Base-by-base conservation (phyloP, 306 rosid species). In the Sechiopsis laciniata region DNA sequence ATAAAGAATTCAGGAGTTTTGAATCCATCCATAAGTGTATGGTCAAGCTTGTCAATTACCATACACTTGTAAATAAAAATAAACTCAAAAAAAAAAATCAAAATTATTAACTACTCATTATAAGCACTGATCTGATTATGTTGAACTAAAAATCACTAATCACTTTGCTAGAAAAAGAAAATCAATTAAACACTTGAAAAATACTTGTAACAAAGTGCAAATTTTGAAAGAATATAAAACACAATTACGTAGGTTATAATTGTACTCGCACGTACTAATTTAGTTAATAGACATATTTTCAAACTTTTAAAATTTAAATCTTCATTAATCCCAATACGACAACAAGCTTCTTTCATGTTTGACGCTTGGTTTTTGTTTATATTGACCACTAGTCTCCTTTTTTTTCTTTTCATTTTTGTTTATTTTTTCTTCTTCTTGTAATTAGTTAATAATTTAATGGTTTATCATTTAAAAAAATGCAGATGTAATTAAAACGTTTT, bases 251-350 rank as follows among this genome's bases (percentile, higher is more conserved):
- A 61, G 45, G 2, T 14, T 14, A 15, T 7, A 57, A 20, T 57
- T 0, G 61, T 19, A 19, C 45, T 5, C 45, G 8, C 8, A 7
- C 68, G 24, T 16, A 37, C 15, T 63, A 63, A 35, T 37, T 63
- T 16, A 63, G 70, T 63, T 35, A 35, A 35, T 0, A 35, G 3
- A 63, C 10, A 40, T n/a, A 64, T 37, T 64, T 37, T 51, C 26
- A 64, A 35, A 14, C 71, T 35, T 2, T 66, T 66, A 19, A 17
- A 32, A 32, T 32, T 65, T 46, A 68, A 68, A 46, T 12, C 7
- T 46, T 20, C 56, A 22, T 68, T 48, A 16, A 68, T 68, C 73
- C 57, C 73, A 21, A 68, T 67, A 67, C 73, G 50, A 42, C 52
- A 66, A 66, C 72, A 66, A 6, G 55, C 32, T 66, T 66, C 72